Evolutionary conservation across 2,329 filamentous ascomycete species (phyloP), one percentile per base, ranked within the genome.

Genomic region (Tolypocladium capitatum): DNA sequence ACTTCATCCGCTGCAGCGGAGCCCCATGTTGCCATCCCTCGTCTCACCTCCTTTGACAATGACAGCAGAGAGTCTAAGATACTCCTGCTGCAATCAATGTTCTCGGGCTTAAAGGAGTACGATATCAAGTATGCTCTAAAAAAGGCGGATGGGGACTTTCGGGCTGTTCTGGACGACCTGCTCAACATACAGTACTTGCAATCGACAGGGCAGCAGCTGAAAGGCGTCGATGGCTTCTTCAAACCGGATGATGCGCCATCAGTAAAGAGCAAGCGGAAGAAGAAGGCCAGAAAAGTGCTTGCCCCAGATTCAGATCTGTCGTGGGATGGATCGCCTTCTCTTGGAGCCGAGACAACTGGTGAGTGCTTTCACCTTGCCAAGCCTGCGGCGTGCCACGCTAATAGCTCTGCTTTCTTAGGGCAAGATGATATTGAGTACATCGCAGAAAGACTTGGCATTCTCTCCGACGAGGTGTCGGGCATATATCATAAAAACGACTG

Each of bases 171-270:
- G 52, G 88, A 95, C 56, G 81, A 88, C 49, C 69, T 97, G 13
- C 74, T 96, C 31, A 94, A 85, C 54, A 73, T 87, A 14, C 80
- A 85, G 20, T 88, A 83, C 58, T 80, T 96, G 5, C 80, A 87
- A 49, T 79, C 88, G 48, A 75, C 72, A 1, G 76, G 76, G 0
- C 71, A 78, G 47, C 70, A 75, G 1, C 69, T 73, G 1, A 91
- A 85, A 60, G 86, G 89, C 0, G 71, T 96, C n/a, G 88, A 96
- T 49, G 88, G 78, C 0, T 95, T 95, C 60, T 80, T 78, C 21
- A 73, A 78, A 35, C 73, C 74, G 0, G 73, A 79, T 16, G 65
- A 72, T 16, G 62, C 66, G 1, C 61, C 62, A 1, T 58, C 32
- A 14, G 28, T 21, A 3, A 72, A 69, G 51, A 62, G 60, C 32